Evolutionary conservation across 352 stramenopile genomes (phyloP), one percentile per base, ranked within the genome.

Genomic region (Phytophthora fragariaefolia): DNA sequence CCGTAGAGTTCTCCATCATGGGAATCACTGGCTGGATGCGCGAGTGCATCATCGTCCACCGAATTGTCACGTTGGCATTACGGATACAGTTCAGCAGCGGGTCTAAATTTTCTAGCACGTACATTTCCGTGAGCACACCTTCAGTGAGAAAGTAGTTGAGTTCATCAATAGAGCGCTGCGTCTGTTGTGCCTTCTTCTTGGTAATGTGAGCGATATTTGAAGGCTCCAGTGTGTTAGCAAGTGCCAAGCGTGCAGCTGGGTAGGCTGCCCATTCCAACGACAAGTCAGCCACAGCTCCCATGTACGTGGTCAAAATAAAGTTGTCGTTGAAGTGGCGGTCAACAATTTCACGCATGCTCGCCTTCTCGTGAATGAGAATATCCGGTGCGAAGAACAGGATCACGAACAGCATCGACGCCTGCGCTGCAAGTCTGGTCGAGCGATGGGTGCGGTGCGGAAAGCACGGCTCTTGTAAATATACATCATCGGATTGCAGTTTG

Each of bases 271-370:
- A 99, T 61, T 98, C 96, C 30, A 98, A 54, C 52, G 83, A 95
- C 10, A 99, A 70, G 71, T 99, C 95, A 0, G 96, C 92, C 18
- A 97, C 89, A 13, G 95, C 82, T 23, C 96, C 96, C 93, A 98
- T 98, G 73, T 98, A 98, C n/a, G 87, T 97, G 34, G 92, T 88
- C 48, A 99, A 74, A 53, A 98, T 97, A 63, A 97, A 98, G 80
- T 98, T 98, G 76, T 99, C 96, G 65, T 97, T 96, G 67, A 99
- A 99, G 68, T 97, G 94, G 22, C 92, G 92, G 76, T 99, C 96
- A 4, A 98, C 95, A 57, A 98, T 97, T 74, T 98, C 93, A 42
- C 96, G 89, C 89, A 99, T 97, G 53, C 79, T 97, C 42, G 87
- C 80, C 47, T 94, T 90, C 30, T 98, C 92, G 59, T 97, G 87